phyloP scores from a whole-genome alignment of 257 asterid genomes.

The Nicotiana obtusifolia region DNA sequence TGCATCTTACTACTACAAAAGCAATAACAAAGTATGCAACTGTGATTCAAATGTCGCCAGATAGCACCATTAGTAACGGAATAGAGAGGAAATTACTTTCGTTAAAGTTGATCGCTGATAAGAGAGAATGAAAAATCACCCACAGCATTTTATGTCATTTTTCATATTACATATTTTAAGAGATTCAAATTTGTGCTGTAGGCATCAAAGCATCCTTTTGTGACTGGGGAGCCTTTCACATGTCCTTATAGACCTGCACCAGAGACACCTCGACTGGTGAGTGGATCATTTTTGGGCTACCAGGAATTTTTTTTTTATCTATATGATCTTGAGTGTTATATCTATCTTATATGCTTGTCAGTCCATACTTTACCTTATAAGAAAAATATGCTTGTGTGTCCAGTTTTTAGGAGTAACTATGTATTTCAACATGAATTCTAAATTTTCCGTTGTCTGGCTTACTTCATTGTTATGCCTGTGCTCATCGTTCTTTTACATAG shows the following conservation, averaged over 20 bases:
- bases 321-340: not conserved
- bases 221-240: slow-evolving; percentile 95
- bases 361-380: no score
- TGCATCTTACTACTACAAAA: not conserved
- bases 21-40: not conserved
- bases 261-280: slow-evolving; percentile 91
- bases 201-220: slow-evolving; percentile 98
- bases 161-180: slow-evolving; percentile 5
- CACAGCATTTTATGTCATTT: slow-evolving; percentile 1
- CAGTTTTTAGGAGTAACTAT: not conserved
- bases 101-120: not conserved
- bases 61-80: not conserved
- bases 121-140: not conserved
- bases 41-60: not conserved
- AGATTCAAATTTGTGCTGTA: slow-evolving; percentile 25
- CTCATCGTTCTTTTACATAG: not conserved
- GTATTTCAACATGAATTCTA: not conserved
- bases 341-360: not conserved
- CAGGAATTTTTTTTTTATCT: not conserved
- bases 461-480: not conserved
- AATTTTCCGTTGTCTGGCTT: not conserved
- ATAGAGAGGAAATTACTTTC: not conserved
- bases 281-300: slow-evolving; percentile 26
- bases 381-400: not conserved
- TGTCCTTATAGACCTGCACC: slow-evolving; percentile 80